Base-by-base conservation (phyloP, 495 filamentous ascomycete genomes). In the Hyaloscypha variabilis region DNA sequence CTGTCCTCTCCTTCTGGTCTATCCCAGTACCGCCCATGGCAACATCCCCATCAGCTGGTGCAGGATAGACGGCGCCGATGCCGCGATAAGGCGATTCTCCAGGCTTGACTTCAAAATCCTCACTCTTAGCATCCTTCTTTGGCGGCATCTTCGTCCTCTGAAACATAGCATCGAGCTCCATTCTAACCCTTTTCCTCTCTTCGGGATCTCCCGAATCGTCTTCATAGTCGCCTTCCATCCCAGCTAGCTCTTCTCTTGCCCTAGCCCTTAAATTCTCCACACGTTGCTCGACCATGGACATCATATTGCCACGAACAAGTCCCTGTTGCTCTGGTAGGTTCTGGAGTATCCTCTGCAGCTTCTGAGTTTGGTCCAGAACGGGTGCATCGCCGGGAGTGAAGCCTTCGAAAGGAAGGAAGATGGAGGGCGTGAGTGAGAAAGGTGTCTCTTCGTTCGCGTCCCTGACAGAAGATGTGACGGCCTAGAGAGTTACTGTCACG, bases 341-440 rank as follows among this genome's bases (percentile, higher is more conserved):
- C 28, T 75, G 64, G 13, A 83, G 64, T 14, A 76, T 75, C 39
- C 66, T 67, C 56, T 69, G 65, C 23, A 81, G 69, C 25, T 75
- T 71, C 66, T 65, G 70, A 51, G 8, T 73, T 70, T 46, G 78
- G 69, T 49, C 70, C 68, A 0, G 77, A 74, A 34, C 31, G 13
- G 31, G 31, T 34, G 31, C 31, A 34, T 34, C 31, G 31, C 31
- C 31, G 8, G 61, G 29, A 11, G 62, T n/a, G 58, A 81, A 77
- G 3, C 69, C 65, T 2, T 58, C 63, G 55, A 81, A 73, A 6
- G 81, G 77, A 1, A 77, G 73, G 65, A 85, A 83, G 24, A 83
- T 79, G 46, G 72, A 68, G 6, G 79, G 76, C 1, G 73, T 68
- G 26, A 79, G 69, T 64, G 65, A 76, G 73, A 42, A 71, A 51